Percentiles rank a stretch among this genome's conserved stretches.
Evolutionary conservation across 2,329 filamentous ascomycete species (phyloP).

Genomic region (Paradendryphiella salina): DNA sequence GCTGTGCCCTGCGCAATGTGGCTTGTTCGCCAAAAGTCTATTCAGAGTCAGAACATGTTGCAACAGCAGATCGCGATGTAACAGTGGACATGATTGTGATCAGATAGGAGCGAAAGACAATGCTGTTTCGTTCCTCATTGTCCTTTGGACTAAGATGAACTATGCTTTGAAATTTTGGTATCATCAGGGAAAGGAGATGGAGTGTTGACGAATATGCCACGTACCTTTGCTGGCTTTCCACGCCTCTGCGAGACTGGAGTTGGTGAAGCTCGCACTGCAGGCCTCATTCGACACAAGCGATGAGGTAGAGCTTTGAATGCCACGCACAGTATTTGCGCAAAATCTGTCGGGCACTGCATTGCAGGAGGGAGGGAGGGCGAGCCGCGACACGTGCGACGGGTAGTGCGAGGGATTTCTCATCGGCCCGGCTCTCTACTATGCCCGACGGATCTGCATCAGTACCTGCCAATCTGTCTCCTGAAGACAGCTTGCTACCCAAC

Average conservation of each 20-base stretch:
- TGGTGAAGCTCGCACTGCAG: neutral
- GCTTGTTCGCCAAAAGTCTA: neutral
- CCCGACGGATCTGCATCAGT: slow-evolving; percentile 19
- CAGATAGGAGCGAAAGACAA: slow-evolving; percentile 53
- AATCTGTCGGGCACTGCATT: slow-evolving; percentile 3
- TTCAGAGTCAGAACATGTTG: slow-evolving; percentile 12
- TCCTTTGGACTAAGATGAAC: slow-evolving; percentile 49
- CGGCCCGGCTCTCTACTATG: slow-evolving; percentile 4
- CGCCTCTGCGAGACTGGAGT: neutral
- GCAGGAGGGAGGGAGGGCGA: slow-evolving; percentile 6
- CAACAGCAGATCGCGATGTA: neutral
- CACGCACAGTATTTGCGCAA: slow-evolving; percentile 4
- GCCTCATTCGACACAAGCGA: neutral
- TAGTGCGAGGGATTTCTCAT: slow-evolving; percentile 7
- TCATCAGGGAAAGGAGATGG: slow-evolving; percentile 41
- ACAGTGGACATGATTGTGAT: slow-evolving; percentile 13
- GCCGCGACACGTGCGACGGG: neutral
- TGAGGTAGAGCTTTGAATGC: slow-evolving; percentile 1
- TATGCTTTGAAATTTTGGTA: slow-evolving; percentile 47
- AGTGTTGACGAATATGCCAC: slow-evolving; percentile 16
- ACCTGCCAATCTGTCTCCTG: slow-evolving; percentile 19
- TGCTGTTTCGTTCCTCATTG: slow-evolving; percentile 48
- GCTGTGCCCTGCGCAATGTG: neutral
- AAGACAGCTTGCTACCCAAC: slow-evolving; percentile 32
- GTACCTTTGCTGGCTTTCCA: slow-evolving; percentile 24